Conservation (phyloP, 495 filamentous ascomycete species). For the Bacidia gigantensis region DNA sequence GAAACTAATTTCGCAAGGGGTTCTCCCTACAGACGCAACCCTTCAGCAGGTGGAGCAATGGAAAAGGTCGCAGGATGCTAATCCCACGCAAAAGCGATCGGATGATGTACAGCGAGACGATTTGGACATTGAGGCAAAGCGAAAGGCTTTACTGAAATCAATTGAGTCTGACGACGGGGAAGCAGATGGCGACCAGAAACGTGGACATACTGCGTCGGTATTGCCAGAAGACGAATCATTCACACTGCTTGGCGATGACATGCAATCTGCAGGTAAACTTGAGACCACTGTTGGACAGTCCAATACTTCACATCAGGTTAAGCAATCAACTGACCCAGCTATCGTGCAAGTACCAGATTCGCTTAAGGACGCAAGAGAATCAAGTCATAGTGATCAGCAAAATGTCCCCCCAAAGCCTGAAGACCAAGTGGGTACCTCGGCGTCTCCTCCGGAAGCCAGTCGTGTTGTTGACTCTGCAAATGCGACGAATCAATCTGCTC, state of each 20-base stretch:
- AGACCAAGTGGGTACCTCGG: no score
- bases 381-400: no score
- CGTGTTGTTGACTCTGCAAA: no score
- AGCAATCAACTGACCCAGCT: not conserved
- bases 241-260: not conserved
- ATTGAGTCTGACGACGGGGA: slow-evolving; percentile 34
- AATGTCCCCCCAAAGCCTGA: no score
- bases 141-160: slow-evolving; percentile 36
- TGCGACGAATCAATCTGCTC: no score
- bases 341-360: slow-evolving; percentile 3
- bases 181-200: not conserved
- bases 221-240: not conserved
- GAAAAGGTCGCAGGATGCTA: slow-evolving; percentile 22
- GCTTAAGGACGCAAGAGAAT: not conserved
- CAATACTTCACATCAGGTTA: not conserved
- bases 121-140: slow-evolving; percentile 27
- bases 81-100: slow-evolving; percentile 15
- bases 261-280: not conserved
- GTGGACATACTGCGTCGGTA: not conserved
- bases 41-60: slow-evolving; percentile 30
- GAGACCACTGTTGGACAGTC: not conserved
- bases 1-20: slow-evolving; percentile 36
- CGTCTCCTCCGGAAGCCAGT: no score
- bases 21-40: slow-evolving; percentile 34
- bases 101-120: slow-evolving; percentile 13